A percentile compares a stretch with the other conserved stretches of the same genome.
These are phyloP conservation scores for Gyrodon lividus DNA, from an alignment of 768 basidiomycete genomes.

Conservation along the genomic window DNA sequence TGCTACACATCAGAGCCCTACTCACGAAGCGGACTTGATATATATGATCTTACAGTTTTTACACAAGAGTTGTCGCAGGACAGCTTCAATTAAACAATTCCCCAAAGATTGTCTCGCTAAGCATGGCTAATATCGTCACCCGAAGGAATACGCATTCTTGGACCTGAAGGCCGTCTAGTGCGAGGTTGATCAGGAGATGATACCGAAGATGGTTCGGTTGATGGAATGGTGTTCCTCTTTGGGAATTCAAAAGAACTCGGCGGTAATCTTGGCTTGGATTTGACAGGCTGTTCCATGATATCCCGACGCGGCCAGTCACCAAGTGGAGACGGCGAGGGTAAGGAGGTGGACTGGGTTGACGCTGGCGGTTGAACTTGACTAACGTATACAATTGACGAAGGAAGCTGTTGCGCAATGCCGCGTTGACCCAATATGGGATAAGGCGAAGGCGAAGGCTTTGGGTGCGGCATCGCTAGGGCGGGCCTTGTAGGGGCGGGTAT, in stretches of 20 bases:
- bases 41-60: neutral
- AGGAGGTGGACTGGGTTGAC: conserved; percentile 10
- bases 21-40: neutral
- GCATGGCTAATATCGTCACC: conserved; percentile 6
- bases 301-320: conserved; percentile 56
- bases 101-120: neutral
- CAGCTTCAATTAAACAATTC: neutral
- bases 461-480: conserved; percentile 11
- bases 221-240: neutral
- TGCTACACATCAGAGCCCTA: conserved; percentile 5
- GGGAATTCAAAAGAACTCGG: conserved; percentile 28
- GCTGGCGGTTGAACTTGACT: conserved; percentile 26
- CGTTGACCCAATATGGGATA: conserved; percentile 13
- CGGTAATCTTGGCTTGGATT: conserved; percentile 9
- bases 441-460: neutral
- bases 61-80: conserved; percentile 19
- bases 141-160: conserved; percentile 23
- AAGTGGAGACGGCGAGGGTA: conserved; percentile 43
- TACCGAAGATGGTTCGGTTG: conserved; percentile 7
- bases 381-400: conserved; percentile 34
- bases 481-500: conserved; percentile 18
- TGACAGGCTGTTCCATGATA: conserved; percentile 27
- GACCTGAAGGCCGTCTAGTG: conserved; percentile 34
- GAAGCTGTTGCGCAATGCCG: conserved; percentile 7
- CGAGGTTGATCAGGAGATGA: conserved; percentile 18